Conservation (phyloP, 1,284 basidiomycete genomes). For the Sphagnurus paluster region DNA sequence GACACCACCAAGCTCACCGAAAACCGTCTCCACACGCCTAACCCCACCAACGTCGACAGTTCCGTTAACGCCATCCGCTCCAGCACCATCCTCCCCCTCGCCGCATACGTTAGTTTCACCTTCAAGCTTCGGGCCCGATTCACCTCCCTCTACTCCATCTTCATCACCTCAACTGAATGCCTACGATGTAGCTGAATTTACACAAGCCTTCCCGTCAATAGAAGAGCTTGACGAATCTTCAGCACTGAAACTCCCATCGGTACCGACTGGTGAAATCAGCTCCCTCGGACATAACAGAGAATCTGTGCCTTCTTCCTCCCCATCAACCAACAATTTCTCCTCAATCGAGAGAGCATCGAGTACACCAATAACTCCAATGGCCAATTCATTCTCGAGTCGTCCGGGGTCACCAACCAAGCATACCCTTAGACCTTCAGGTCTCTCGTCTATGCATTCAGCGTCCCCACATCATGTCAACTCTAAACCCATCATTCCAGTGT, state of each 20-base stretch:
- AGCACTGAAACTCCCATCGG: slow-evolving; percentile 47
- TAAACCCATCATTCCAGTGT: slow-evolving; percentile 38
- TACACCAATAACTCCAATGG: slow-evolving; percentile 64
- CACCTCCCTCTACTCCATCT: slow-evolving; percentile 62
- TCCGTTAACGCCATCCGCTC: slow-evolving; percentile 32
- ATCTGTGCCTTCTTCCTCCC: slow-evolving; percentile 27
- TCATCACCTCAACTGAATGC: slow-evolving; percentile 45
- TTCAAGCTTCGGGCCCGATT: slow-evolving; percentile 70
- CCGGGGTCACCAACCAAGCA: slow-evolving; percentile 49
- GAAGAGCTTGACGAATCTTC: slow-evolving; percentile 68
- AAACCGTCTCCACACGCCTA: slow-evolving; percentile 26
- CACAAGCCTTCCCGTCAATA: slow-evolving; percentile 68
- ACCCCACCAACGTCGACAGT: slow-evolving; percentile 30
- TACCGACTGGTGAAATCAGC: slow-evolving; percentile 37
- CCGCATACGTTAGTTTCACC: slow-evolving; percentile 64
- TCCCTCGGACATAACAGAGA: slow-evolving; percentile 24
- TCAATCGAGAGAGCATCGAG: slow-evolving; percentile 71
- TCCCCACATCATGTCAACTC: slow-evolving; percentile 15
- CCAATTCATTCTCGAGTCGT: slow-evolving; percentile 57
- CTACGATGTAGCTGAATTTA: slow-evolving; percentile 52
- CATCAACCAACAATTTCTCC: slow-evolving; percentile 32
- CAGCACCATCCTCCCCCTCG: slow-evolving; percentile 34
- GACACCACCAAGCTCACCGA: slow-evolving; percentile 39
- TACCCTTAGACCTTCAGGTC: slow-evolving; percentile 44
- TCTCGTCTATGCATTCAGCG: slow-evolving; percentile 31